Conservation (phyloP, 2,329 filamentous ascomycete genomes). For the Paracoccidioides lutzii region DNA sequence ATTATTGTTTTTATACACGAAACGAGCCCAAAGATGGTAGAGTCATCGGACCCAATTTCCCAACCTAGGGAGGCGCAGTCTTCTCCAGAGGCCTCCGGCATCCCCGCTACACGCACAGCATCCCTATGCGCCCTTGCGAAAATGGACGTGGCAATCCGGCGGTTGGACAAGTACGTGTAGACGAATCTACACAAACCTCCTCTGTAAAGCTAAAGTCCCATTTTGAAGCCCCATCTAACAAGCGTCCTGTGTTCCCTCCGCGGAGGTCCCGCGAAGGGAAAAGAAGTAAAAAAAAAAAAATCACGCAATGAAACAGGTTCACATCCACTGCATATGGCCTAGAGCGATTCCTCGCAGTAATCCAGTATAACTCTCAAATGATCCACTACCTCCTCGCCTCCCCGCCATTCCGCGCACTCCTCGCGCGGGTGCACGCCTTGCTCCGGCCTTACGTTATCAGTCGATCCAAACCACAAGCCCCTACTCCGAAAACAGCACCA, state of each 20-base stretch:
- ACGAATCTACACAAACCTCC: neutral
- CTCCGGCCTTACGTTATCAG: conserved; percentile 4
- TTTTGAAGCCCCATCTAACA: too few species aligned
- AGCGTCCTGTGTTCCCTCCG: neutral
- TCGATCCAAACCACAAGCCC: conserved; percentile 20
- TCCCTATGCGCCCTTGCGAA: conserved; percentile 1
- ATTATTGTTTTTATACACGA: neutral
- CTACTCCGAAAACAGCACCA: conserved; percentile 25
- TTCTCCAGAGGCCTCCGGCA: neutral
- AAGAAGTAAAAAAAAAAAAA: neutral
- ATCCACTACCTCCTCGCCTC: conserved; percentile 47
- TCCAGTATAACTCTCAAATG: conserved; percentile 54
- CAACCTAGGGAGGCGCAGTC: neutral
- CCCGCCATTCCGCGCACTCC: conserved; percentile 37
- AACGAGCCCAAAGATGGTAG: neutral
- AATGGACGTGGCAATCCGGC: conserved; percentile 8
- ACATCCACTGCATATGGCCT: conserved; percentile 56
- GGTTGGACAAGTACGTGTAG: conserved; percentile 10
- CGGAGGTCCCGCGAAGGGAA: neutral
- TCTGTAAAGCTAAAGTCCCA: too few species aligned
- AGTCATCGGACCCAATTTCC: neutral
- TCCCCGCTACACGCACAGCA: neutral
- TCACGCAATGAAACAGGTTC: conserved; percentile 40
- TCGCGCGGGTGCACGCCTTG: conserved; percentile 34
- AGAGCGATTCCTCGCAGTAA: conserved; percentile 55